Conservation (phyloP, 208 protist species). For the Strigomonas oncopelti region DNA sequence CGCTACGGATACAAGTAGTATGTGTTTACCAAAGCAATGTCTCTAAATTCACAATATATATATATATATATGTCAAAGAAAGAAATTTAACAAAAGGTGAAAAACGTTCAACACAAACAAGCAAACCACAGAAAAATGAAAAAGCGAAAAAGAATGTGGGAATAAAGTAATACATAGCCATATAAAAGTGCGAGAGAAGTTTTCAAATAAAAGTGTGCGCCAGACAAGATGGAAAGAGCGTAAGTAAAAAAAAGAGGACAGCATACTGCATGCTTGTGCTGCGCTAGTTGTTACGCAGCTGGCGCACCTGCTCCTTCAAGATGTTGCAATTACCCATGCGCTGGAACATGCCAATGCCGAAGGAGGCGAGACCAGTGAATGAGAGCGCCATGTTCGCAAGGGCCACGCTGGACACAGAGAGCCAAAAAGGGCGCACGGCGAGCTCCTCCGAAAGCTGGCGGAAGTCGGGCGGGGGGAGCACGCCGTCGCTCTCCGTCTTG, state of each 20-base stretch:
- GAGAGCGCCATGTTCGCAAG: conserved; percentile 27
- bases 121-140: background rate
- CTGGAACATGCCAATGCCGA: conserved; percentile 67
- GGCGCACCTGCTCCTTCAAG: conserved; percentile 34
- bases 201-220: background rate
- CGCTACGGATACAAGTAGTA: background rate
- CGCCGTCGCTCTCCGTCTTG: background rate
- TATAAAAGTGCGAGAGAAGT: background rate
- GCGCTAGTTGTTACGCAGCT: background rate
- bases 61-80: conserved; percentile 11
- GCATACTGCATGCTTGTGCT: background rate
- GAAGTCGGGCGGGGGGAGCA: conserved; percentile 24
- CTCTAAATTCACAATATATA: background rate
- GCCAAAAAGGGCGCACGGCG: conserved; percentile 26
- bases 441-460: conserved; percentile 26
- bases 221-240: background rate
- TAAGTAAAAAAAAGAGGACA: background rate
- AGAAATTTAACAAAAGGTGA: conserved; percentile 18
- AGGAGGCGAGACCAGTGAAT: conserved; percentile 28
- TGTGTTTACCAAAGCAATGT: background rate
- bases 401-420: conserved; percentile 20
- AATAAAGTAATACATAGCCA: background rate
- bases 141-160: conserved; percentile 10
- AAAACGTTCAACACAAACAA: conserved; percentile 1
- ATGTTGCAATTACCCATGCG: conserved; percentile 66